These are phyloP conservation scores for Hypomontagnella monticulosa DNA, from an alignment of 495 filamentous ascomycete genomes.

Conservation along the genomic window DNA sequence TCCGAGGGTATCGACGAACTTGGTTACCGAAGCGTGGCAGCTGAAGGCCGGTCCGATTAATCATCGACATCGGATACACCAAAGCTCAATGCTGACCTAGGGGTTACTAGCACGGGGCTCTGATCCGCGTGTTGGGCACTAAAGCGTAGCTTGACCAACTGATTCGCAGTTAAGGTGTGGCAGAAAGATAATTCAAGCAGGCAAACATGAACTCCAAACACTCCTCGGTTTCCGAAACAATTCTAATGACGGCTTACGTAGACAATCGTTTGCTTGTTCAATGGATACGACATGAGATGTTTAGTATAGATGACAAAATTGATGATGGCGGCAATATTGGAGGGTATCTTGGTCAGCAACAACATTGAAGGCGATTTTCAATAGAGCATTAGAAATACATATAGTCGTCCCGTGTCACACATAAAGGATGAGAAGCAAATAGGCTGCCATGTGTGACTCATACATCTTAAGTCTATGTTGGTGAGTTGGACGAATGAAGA, in stretches of 20 bases:
- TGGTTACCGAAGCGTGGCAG: conserved; percentile 29
- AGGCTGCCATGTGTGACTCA: conserved; percentile 20
- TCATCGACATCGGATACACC: conserved; percentile 1
- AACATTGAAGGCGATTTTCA: conserved; percentile 18
- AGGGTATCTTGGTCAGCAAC: neutral
- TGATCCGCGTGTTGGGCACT: conserved; percentile 1
- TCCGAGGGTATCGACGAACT: conserved; percentile 14
- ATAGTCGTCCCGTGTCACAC: conserved; percentile 2
- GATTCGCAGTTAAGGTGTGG: conserved; percentile 29
- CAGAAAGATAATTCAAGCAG: conserved; percentile 26
- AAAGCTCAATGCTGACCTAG: conserved; percentile 3
- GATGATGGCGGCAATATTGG: conserved; percentile 1
- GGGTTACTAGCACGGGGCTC: neutral
- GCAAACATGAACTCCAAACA: conserved; percentile 32
- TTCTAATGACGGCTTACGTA: conserved; percentile 38
- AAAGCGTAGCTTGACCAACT: conserved; percentile 36
- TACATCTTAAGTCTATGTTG: neutral
- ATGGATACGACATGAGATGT: conserved; percentile 23
- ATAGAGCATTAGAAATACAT: conserved; percentile 14
- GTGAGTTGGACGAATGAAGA: conserved; percentile 8
- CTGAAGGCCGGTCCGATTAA: conserved; percentile 40
- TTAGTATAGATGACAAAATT: conserved; percentile 17
- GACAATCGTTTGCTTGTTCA: conserved; percentile 24
- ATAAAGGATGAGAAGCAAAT: conserved; percentile 25
- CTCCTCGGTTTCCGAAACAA: conserved; percentile 40